Percentiles rank a stretch among this genome's conserved stretches.
These are phyloP conservation scores for Zygosaccharomyces pseudobailii DNA, from an alignment of 1,139 yeast genomes.

Conservation along the genomic window DNA sequence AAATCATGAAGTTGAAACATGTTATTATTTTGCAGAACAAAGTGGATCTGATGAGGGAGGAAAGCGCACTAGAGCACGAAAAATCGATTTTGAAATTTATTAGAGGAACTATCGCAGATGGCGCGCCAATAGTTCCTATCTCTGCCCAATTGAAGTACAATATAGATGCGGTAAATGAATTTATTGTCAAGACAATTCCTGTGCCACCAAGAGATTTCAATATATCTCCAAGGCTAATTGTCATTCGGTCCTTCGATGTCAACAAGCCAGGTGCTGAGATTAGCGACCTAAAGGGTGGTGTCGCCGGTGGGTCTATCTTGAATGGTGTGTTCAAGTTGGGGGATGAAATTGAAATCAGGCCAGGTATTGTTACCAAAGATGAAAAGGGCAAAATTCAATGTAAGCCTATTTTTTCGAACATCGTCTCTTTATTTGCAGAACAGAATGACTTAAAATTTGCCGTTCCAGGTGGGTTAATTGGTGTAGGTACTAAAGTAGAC, in stretches of 20 bases:
- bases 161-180: conserved; percentile 97
- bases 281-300: conserved; percentile 98
- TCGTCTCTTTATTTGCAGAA: conserved; percentile 93
- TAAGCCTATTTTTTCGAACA: conserved; percentile 91
- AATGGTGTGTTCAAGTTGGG: conserved; percentile 96
- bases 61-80: conserved; percentile 92
- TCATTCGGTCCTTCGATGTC: conserved; percentile 97
- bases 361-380: conserved; percentile 96
- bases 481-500: conserved; percentile 98
- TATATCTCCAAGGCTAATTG: conserved; percentile 92
- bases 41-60: conserved; percentile 98
- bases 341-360: conserved; percentile 97
- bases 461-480: conserved; percentile 99
- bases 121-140: conserved; percentile 98
- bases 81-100: conserved; percentile 87
- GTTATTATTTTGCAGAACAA: conserved; percentile 95
- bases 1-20: conserved; percentile 96
- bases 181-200: conserved; percentile 92
- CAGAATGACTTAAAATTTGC: conserved; percentile 97
- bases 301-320: conserved; percentile 98
- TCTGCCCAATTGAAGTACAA: conserved; percentile 98
- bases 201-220: conserved; percentile 93
- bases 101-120: conserved; percentile 97
- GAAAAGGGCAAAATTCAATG: conserved; percentile 91
- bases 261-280: conserved; percentile 98